Evolutionary conservation across 2,329 filamentous ascomycete genomes (phyloP).

Genomic region (Aspergillus novoparasiticus): DNA sequence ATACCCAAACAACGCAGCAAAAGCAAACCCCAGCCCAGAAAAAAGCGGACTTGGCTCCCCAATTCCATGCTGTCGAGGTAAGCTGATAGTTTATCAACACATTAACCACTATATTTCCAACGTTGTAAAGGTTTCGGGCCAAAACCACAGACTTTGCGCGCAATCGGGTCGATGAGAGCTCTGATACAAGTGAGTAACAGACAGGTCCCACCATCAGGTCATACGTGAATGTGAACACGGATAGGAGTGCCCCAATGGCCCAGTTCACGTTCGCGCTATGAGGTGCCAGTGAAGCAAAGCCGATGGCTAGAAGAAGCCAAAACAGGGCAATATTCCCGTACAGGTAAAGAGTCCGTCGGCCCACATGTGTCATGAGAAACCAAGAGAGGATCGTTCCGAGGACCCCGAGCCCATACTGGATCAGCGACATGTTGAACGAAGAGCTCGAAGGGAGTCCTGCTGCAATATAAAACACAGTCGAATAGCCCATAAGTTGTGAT

Average conservation of each 20-base stretch:
- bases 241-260: neutral
- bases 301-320: neutral
- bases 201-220: neutral
- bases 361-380: neutral
- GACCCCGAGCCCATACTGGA: neutral
- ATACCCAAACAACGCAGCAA: neutral
- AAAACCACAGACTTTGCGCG: neutral
- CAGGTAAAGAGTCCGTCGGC: neutral
- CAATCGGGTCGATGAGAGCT: neutral
- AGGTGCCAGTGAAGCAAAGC: neutral
- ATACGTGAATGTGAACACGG: neutral
- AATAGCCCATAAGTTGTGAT: neutral
- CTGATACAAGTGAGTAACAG: neutral
- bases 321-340: neutral
- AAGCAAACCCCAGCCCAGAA: neutral
- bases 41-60: neutral
- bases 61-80: neutral
- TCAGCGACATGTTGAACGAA: neutral
- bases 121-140: neutral
- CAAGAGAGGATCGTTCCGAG: neutral
- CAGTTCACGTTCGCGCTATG: neutral
- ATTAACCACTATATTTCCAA: neutral
- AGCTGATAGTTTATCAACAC: neutral
- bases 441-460: neutral
- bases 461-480: neutral